Evolutionary conservation across 768 basidiomycete species (phyloP).

Genomic region (Lactifluus volemus): DNA sequence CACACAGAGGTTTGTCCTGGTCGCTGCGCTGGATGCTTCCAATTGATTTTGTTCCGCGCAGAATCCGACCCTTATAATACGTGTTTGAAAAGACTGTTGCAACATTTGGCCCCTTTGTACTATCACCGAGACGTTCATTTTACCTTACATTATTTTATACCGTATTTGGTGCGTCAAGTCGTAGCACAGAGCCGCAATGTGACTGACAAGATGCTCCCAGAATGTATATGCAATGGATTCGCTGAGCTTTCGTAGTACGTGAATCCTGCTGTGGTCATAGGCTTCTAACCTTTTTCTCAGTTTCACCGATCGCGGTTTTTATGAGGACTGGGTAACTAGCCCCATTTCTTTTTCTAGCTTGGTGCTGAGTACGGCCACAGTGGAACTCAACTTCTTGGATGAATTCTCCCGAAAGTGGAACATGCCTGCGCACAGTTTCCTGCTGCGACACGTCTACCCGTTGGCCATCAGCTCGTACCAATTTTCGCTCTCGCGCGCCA

Average conservation of each 20-base stretch:
- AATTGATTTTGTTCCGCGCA: conserved; percentile 17
- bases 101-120: conserved; percentile 90
- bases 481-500: conserved; percentile 70
- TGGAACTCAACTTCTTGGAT: conserved; percentile 97
- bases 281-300: conserved; percentile 29
- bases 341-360: not conserved
- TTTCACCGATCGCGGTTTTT: conserved; percentile 96
- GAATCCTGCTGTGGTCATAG: not conserved
- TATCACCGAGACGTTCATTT: conserved; percentile 91
- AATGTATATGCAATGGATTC: conserved; percentile 95
- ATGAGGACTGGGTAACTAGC: conserved; percentile 80
- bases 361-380: conserved; percentile 29
- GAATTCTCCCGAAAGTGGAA: conserved; percentile 99
- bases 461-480: conserved; percentile 73
- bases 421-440: conserved; percentile 86
- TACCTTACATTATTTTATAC: conserved; percentile 82
- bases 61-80: conserved; percentile 67
- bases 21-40: not conserved
- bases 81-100: conserved; percentile 64
- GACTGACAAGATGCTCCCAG: conserved; percentile 31
- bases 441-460: conserved; percentile 92
- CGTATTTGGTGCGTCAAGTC: conserved; percentile 54
- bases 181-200: not conserved
- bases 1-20: conserved; percentile 58
- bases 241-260: conserved; percentile 84